A percentile compares a stretch with the other conserved stretches of the same genome.
These are phyloP conservation scores for Luzula sylvatica DNA, from an alignment of 176 grass and related monocot species.

Conservation along the genomic window DNA sequence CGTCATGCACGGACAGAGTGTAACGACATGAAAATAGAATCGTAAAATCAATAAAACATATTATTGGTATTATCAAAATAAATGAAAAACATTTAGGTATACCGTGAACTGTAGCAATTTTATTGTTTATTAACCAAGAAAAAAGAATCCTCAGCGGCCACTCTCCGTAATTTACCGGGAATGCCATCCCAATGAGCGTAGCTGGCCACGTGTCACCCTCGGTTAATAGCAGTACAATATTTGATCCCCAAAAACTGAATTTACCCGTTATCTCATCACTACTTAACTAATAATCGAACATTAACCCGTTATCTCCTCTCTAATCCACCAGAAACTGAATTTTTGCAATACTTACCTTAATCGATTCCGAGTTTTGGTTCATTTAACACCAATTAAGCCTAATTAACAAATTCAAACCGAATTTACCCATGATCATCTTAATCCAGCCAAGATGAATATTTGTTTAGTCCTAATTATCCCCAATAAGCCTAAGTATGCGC, in stretches of 20 bases:
- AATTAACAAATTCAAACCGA: too few species aligned
- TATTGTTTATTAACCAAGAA: conserved; percentile 88
- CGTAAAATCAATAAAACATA: background rate
- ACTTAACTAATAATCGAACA: conserved; percentile 70
- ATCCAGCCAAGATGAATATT: too few species aligned
- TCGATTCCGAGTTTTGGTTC: too few species aligned
- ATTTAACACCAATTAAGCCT: too few species aligned
- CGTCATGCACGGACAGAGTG: conserved; percentile 47
- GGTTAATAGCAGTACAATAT: conserved; percentile 82
- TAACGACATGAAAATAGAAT: conserved; percentile 40
- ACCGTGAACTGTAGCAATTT: conserved; percentile 76
- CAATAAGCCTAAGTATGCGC: too few species aligned
- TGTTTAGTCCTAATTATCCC: too few species aligned
- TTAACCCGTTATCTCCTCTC: conserved; percentile 49
- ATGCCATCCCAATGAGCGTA: conserved; percentile 81
- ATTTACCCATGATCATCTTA: too few species aligned
- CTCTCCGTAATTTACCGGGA: conserved; percentile 36
- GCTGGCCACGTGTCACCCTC: conserved; percentile 57
- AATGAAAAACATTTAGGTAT: conserved; percentile 1
- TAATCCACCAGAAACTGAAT: too few species aligned
- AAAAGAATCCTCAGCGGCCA: conserved; percentile 54
- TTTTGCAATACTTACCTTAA: too few species aligned
- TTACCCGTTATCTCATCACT: conserved; percentile 65
- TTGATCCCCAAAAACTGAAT: conserved; percentile 77
- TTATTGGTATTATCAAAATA: background rate